These are phyloP conservation scores for Saturnispora quitensis DNA, from an alignment of 805 yeast genomes.

Conservation along the genomic window DNA sequence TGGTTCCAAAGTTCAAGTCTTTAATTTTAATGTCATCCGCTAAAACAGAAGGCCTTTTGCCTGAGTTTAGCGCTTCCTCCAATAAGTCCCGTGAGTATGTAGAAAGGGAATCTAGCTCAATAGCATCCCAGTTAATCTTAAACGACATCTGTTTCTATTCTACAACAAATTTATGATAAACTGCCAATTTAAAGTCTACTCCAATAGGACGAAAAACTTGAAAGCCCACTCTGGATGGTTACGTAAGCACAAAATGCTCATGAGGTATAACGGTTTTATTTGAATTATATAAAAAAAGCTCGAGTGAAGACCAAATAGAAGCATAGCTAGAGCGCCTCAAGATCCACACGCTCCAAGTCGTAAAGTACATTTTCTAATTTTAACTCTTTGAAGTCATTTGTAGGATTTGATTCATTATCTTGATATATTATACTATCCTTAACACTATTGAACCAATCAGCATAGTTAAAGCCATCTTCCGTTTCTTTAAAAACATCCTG, in stretches of 20 bases:
- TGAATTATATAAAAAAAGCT: background rate
- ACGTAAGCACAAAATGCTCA: background rate
- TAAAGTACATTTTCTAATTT: slow-evolving; percentile 6
- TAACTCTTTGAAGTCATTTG: background rate
- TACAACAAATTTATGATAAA: background rate
- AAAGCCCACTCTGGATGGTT: background rate
- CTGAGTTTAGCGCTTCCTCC: slow-evolving; percentile 66
- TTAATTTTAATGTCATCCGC: slow-evolving; percentile 61
- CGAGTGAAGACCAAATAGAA: background rate
- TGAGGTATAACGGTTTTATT: background rate
- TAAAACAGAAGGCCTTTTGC: slow-evolving; percentile 59
- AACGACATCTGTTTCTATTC: slow-evolving; percentile 48
- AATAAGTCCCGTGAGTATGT: slow-evolving; percentile 56
- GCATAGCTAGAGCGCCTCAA: background rate
- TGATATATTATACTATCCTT: slow-evolving; percentile 8
- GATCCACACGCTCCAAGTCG: slow-evolving; percentile 6
- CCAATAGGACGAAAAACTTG: background rate
- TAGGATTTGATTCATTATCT: slow-evolving; percentile 3
- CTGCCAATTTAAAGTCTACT: background rate
- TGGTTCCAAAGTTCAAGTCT: slow-evolving; percentile 63
- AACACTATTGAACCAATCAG: slow-evolving; percentile 11
- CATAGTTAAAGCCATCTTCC: slow-evolving; percentile 11
- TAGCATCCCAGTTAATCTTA: slow-evolving; percentile 66
- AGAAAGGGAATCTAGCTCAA: slow-evolving; percentile 55
- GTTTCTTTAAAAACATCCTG: background rate